A percentile compares a stretch with the other conserved stretches of the same genome.
phyloP scores from a whole-genome alignment of 257 asterid genomes.

The Rhazya stricta region DNA sequence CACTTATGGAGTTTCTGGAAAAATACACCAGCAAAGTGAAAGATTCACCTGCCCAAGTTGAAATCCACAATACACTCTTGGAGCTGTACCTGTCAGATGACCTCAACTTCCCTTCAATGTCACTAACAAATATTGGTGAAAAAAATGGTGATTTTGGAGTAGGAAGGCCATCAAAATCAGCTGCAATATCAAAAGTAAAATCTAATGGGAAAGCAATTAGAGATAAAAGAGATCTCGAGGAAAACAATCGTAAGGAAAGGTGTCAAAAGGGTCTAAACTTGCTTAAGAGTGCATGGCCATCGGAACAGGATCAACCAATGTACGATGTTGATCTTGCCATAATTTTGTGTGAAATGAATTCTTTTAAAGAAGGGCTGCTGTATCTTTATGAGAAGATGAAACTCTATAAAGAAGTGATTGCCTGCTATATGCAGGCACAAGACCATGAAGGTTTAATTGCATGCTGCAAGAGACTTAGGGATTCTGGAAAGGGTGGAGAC shows the following conservation, averaged over 20 bases:
- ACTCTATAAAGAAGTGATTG: slow-evolving; percentile 90
- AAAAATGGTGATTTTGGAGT: slow-evolving; percentile 35
- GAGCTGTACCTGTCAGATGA: slow-evolving; percentile 81
- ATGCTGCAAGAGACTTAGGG: slow-evolving; percentile 98
- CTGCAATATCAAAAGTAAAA: slow-evolving; percentile 30
- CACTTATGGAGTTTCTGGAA: slow-evolving; percentile 93
- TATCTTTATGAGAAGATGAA: slow-evolving; percentile 87
- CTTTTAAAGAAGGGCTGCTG: slow-evolving; percentile 71
- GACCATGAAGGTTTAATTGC: slow-evolving; percentile 92
- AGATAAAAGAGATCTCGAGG: slow-evolving; percentile 34
- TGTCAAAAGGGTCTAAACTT: slow-evolving; percentile 62
- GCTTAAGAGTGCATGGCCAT: slow-evolving; percentile 89
- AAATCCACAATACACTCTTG: slow-evolving; percentile 80
- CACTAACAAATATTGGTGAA: slow-evolving; percentile 39
- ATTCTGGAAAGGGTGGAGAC: slow-evolving; percentile 81
- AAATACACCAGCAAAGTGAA: slow-evolving; percentile 69
- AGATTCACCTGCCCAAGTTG: slow-evolving; percentile 97
- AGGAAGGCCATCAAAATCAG: slow-evolving; percentile 26
- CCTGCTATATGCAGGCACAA: slow-evolving; percentile 91
- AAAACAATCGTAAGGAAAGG: slow-evolving; percentile 59
- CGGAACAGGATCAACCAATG: slow-evolving; percentile 81
- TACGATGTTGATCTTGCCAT: slow-evolving; percentile 90
- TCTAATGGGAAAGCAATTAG: slow-evolving; percentile 37
- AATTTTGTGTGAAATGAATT: slow-evolving; percentile 83
- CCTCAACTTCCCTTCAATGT: slow-evolving; percentile 71